Evolutionary conservation across 352 stramenopile species (phyloP), one percentile per base, ranked within the genome.

Genomic region (Globisporangium alternatum): DNA sequence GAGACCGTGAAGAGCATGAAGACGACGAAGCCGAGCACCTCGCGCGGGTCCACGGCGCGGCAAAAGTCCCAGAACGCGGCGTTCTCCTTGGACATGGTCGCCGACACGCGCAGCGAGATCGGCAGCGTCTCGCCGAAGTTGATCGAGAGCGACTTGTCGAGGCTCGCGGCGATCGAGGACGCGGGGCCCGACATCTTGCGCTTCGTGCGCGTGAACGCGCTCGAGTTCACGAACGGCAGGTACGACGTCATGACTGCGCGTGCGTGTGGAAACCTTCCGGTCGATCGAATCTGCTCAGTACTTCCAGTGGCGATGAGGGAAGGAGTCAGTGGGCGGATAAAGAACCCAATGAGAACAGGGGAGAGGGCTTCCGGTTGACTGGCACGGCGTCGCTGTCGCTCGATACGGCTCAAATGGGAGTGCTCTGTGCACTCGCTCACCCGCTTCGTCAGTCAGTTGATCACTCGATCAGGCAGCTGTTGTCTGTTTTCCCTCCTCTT

Each of bases 161-260:
- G 56, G 15, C 49, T 67, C 22, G 65, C 21, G 9, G 62, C 69
- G 67, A 74, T 77, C 17, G 69, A 75, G 30, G 71, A 65, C 15
- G 68, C 69, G 12, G 75, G 76, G 6, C 78, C 75, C 44, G 78
- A 88, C 75, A 88, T 80, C 73, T 88, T 88, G 56, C 78, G 78
- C 67, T 88, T 88, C 67, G 68, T 45, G 57, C 78, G 56, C 68
- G 75, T 58, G 59, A 74, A 74, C 33, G 64, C 17, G 35, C 35
- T 41, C 19, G 48, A 62, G 37, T 60, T 58, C 8, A 59, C 45
- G 33, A 70, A 72, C 35, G 65, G 60, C 41, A 70, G 52, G 44
- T 66, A 72, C 54, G 66, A 72, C 55, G 66, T 30, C 66, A 72
- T 72, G 0, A 7, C 51, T 57, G 22, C 10, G 54, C 54, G 28